Conservation (phyloP, 1,139 yeast genomes). For the Schizosaccharomyces versatilis region DNA sequence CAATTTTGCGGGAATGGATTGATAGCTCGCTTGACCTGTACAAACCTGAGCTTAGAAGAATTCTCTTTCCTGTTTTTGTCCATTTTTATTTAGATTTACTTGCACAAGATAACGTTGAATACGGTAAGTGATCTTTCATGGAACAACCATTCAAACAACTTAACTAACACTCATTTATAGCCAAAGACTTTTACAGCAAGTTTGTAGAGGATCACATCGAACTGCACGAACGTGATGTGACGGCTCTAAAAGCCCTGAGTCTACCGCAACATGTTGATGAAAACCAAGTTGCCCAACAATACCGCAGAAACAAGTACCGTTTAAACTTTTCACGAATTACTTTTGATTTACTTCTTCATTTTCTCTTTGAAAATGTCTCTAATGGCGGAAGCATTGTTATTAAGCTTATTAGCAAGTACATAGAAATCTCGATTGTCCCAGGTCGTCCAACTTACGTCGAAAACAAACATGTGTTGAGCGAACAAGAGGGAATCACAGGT, state of each 20-base stretch:
- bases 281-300: conserved; percentile 59
- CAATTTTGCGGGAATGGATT: conserved; percentile 67
- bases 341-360: conserved; percentile 60
- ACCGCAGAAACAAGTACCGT: conserved; percentile 49
- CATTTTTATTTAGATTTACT: conserved; percentile 69
- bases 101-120: conserved; percentile 26
- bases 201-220: conserved; percentile 53
- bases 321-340: conserved; percentile 66
- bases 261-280: conserved; percentile 64
- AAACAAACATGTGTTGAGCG: conserved; percentile 21
- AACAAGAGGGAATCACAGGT: conserved; percentile 44
- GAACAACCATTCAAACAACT: no score
- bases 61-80: conserved; percentile 73
- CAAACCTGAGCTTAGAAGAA: conserved; percentile 64
- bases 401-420: conserved; percentile 64
- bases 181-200: conserved; percentile 53
- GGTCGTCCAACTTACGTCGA: conserved; percentile 20
- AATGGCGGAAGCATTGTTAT: conserved; percentile 79
- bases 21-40: conserved; percentile 80
- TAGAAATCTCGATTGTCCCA: conserved; percentile 38
- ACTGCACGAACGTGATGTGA: conserved; percentile 59
- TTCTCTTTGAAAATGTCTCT: conserved; percentile 76
- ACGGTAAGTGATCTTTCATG: neutral
- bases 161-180: conserved; percentile 18
- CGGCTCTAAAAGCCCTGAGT: conserved; percentile 48